These are phyloP conservation scores for Sporothrix variecibatus DNA, from an alignment of 2,329 filamentous ascomycete genomes.

Conservation along the genomic window DNA sequence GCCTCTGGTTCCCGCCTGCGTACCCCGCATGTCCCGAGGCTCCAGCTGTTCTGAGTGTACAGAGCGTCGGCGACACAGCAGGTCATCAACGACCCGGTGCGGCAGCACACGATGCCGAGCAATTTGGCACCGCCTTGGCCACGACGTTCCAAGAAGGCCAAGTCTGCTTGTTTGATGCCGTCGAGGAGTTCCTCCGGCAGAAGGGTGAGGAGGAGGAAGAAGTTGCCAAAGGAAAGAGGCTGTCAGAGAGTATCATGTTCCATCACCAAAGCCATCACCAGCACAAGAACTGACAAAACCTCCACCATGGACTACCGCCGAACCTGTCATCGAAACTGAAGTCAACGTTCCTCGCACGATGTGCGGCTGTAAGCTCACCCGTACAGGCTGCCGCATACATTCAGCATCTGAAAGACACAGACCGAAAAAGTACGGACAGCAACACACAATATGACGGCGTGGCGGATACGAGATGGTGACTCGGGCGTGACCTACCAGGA, in stretches of 20 bases:
- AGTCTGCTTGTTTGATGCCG: constrained; percentile 88
- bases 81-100: constrained; percentile 59
- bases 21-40: constrained; percentile 69
- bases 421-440: constrained; percentile 85
- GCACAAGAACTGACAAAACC: constrained; percentile 25
- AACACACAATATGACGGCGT: constrained; percentile 94
- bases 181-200: constrained; percentile 65
- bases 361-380: constrained; percentile 68
- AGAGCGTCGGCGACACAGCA: constrained; percentile 64
- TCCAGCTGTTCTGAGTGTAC: constrained; percentile 73
- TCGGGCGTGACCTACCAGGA: constrained; percentile 70
- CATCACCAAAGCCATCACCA: constrained; percentile 36
- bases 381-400: constrained; percentile 71
- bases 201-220: constrained; percentile 31
- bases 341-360: constrained; percentile 83
- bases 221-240: constrained; percentile 27
- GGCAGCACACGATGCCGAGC: constrained; percentile 68
- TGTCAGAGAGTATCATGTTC: constrained; percentile 35
- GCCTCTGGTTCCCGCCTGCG: constrained; percentile 66
- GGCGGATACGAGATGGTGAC: constrained; percentile 69
- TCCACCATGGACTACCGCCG: constrained; percentile 72
- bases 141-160: constrained; percentile 70
- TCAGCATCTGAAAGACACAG: constrained; percentile 73
- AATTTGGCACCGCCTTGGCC: constrained; percentile 67
- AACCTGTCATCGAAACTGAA: constrained; percentile 79